Conservation (phyloP, 352 stramenopile species). For the Saprolegnia parasitica region DNA sequence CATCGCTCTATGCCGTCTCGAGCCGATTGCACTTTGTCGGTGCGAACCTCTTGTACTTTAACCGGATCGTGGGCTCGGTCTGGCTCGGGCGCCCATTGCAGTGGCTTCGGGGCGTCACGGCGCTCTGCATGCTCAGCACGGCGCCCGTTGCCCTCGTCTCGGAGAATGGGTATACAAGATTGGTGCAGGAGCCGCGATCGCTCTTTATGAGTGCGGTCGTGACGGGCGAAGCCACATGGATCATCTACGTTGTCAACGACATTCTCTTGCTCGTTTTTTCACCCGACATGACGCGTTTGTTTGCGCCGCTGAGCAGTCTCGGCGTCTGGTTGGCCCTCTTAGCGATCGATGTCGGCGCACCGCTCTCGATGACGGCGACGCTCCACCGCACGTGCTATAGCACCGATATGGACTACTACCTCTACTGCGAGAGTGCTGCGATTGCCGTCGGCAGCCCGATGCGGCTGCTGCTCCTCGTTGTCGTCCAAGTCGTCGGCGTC, state of each 20-base stretch:
- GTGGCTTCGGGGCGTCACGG: background rate
- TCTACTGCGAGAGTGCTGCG: background rate
- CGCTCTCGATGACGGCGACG: background rate
- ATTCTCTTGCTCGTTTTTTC: slow-evolving; percentile 5
- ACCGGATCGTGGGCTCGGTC: background rate
- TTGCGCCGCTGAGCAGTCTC: background rate
- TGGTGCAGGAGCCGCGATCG: background rate
- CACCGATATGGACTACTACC: background rate
- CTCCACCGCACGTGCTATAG: background rate
- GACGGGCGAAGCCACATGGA: slow-evolving; percentile 8
- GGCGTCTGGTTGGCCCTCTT: background rate
- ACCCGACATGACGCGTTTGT: background rate
- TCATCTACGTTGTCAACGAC: slow-evolving; percentile 18
- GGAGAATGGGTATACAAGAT: background rate
- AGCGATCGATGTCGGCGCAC: background rate
- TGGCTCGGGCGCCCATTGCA: slow-evolving; percentile 5
- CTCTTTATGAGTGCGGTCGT: background rate
- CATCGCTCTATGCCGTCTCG: background rate
- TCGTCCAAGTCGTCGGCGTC: background rate
- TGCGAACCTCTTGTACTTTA: background rate
- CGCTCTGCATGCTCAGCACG: slow-evolving; percentile 2
- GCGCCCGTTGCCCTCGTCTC: background rate
- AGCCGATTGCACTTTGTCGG: background rate
- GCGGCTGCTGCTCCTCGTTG: background rate
- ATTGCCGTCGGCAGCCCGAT: background rate